A percentile compares a stretch with the other conserved stretches of the same genome.
Conservation (phyloP, 2,329 filamentous ascomycete genomes). For the Beauveria sp. region DNA sequence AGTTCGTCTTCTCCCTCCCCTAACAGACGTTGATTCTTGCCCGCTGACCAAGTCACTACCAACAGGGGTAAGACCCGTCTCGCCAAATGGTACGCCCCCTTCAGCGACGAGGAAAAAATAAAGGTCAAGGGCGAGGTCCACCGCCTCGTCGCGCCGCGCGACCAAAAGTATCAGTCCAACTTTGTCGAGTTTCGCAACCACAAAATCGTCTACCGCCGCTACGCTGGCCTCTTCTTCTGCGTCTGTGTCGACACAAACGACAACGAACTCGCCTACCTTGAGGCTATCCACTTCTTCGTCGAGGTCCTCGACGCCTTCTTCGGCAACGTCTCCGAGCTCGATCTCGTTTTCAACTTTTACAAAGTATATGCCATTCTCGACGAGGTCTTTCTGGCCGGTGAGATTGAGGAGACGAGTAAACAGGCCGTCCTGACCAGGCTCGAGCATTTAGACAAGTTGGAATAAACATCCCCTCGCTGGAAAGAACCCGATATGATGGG, state of each 20-base stretch:
- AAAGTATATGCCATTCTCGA: slow-evolving; percentile 97
- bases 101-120: slow-evolving; percentile 98
- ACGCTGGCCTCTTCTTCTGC: slow-evolving; percentile 98
- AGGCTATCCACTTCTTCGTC: slow-evolving; percentile 99
- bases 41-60: background rate
- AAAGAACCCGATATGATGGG: background rate
- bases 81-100: slow-evolving; percentile 98
- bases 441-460: slow-evolving; percentile 93
- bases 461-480: slow-evolving; percentile 42
- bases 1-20: slow-evolving; percentile 46
- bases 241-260: slow-evolving; percentile 98
- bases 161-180: slow-evolving; percentile 99
- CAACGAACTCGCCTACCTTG: slow-evolving; percentile 93
- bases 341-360: slow-evolving; percentile 77
- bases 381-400: slow-evolving; percentile 93
- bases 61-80: slow-evolving; percentile 91
- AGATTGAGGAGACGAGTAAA: slow-evolving; percentile 98
- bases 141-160: slow-evolving; percentile 91
- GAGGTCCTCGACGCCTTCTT: slow-evolving; percentile 98
- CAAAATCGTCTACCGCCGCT: slow-evolving; percentile 95
- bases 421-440: slow-evolving; percentile 90
- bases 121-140: slow-evolving; percentile 99
- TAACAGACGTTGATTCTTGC: no score
- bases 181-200: slow-evolving; percentile 95
- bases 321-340: slow-evolving; percentile 96